These are phyloP conservation scores for Debaryomyces fabryi DNA, from an alignment of 1,139 yeast species.

Conservation along the genomic window DNA sequence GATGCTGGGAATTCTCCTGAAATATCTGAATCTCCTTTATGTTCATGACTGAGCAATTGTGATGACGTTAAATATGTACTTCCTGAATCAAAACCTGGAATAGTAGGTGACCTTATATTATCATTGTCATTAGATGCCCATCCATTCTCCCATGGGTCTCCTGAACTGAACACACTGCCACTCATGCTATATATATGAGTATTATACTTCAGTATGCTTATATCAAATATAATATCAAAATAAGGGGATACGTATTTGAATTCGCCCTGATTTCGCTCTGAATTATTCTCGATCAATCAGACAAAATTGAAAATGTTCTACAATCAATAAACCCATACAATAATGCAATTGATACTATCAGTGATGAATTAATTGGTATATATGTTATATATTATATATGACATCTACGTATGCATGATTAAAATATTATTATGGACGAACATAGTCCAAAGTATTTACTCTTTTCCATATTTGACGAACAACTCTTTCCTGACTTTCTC, in stretches of 20 bases:
- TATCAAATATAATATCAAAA: not conserved
- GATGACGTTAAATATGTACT: constrained; percentile 30
- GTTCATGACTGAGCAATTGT: constrained; percentile 16
- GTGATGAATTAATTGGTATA: not conserved
- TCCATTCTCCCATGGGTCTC: constrained; percentile 49
- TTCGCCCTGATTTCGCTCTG: not conserved
- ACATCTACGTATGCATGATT: not conserved
- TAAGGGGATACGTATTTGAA: constrained; percentile 3
- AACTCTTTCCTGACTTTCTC: constrained; percentile 10
- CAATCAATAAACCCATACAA: not conserved
- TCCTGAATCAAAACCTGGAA: constrained; percentile 14
- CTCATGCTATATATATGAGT: constrained; percentile 15
- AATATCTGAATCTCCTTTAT: not conserved
- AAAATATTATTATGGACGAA: constrained; percentile 6
- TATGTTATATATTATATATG: not conserved
- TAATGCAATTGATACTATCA: not conserved
- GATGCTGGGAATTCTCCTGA: constrained; percentile 13
- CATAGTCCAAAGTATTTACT: constrained; percentile 8
- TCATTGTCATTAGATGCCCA: constrained; percentile 33
- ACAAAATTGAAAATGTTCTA: not conserved
- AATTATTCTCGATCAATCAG: not conserved
- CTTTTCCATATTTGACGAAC: constrained; percentile 12
- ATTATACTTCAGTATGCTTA: not conserved
- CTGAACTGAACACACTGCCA: constrained; percentile 29
- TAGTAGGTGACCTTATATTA: constrained; percentile 7